Base-by-base conservation (phyloP, 2,329 filamentous ascomycete genomes). In the Taxawa tesnikishii region DNA sequence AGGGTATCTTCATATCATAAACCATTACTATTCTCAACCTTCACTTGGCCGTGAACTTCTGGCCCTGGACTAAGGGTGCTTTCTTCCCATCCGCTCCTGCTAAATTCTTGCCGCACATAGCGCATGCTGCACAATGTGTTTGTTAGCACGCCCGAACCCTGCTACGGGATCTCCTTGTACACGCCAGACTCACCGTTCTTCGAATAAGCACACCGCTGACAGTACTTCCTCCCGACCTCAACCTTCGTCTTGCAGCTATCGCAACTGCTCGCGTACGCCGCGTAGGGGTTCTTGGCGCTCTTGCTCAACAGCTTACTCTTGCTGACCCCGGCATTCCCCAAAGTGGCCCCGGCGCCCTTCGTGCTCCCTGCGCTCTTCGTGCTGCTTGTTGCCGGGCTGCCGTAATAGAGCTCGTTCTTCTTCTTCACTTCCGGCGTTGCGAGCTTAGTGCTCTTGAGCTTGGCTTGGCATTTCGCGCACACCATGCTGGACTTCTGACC, bases 281-380 rank as follows among this genome's bases (percentile, higher is more conserved):
- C 73, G 43, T 75, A 79, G 0, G 74, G 74, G 40, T 79, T 78
- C 54, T 76, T 74, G 18, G 75, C 75, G 28, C 67, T 64, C 42
- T 75, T 70, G 36, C 72, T 77, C 18, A 77, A 56, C 4, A 78
- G 60, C 51, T 79, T 79, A 54, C 68, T 77, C 72, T 78, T 78
- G 38, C 67, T 64, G 35, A 78, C 58, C 19, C 73, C 72, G 9
- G 62, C 70, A 37, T 66, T 63, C 4, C 72, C 72, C 19, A 74
- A 43, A 2, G 72, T 77, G 23, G 68, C 58, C 14, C 68, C 64
- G 34, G 32, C 54, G 12, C 15, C 15, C 54, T 60, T 65, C 38
- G 59, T 57, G 28, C 49, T 51, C 29, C 53, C 48, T 12, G 51
- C 38, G 39, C 55, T 50, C 34, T 62, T 50, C 14, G 60, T 58